These are phyloP conservation scores for Neonectria faginata DNA, from an alignment of 2,329 filamentous ascomycete species.

Conservation along the genomic window DNA sequence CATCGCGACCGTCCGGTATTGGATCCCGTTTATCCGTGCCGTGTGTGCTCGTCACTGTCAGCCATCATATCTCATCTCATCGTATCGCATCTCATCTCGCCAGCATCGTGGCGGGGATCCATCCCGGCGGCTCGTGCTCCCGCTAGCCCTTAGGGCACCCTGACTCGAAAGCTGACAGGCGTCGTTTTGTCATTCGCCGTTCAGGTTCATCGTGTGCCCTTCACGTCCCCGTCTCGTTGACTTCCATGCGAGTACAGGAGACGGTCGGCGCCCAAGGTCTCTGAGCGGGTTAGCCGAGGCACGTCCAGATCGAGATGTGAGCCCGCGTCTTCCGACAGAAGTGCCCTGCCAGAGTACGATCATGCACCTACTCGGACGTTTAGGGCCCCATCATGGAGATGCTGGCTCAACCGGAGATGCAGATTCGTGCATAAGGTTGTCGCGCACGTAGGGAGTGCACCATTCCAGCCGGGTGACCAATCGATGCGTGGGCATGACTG, in stretches of 20 bases:
- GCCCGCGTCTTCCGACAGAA: neutral
- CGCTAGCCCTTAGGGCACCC: conserved; percentile 30
- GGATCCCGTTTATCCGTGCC: conserved; percentile 20
- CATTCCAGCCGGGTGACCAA: conserved; percentile 22
- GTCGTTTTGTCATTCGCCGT: neutral
- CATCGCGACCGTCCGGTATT: conserved; percentile 17
- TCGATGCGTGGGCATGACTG: neutral
- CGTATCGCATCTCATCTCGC: conserved; percentile 43
- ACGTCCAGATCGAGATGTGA: conserved; percentile 13
- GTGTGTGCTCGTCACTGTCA: conserved; percentile 16
- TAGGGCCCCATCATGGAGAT: conserved; percentile 14
- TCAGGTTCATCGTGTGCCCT: neutral
- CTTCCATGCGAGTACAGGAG: conserved; percentile 7
- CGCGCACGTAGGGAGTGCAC: conserved; percentile 18
- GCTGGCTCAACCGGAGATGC: conserved; percentile 1
- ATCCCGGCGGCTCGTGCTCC: conserved; percentile 33
- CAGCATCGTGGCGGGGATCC: conserved; percentile 34
- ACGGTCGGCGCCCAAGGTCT: neutral
- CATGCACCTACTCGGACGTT: conserved; percentile 14
- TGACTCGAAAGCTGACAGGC: conserved; percentile 27
- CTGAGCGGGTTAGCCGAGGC: conserved; percentile 17
- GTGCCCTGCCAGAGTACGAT: conserved; percentile 8
- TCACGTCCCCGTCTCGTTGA: conserved; percentile 18
- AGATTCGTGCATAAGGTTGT: conserved; percentile 24
- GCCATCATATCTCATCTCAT: conserved; percentile 41